Percentiles rank a stretch among this genome's conserved stretches.
Conservation (phyloP, 2,329 filamentous ascomycete species). For the Fusarium longipes region DNA sequence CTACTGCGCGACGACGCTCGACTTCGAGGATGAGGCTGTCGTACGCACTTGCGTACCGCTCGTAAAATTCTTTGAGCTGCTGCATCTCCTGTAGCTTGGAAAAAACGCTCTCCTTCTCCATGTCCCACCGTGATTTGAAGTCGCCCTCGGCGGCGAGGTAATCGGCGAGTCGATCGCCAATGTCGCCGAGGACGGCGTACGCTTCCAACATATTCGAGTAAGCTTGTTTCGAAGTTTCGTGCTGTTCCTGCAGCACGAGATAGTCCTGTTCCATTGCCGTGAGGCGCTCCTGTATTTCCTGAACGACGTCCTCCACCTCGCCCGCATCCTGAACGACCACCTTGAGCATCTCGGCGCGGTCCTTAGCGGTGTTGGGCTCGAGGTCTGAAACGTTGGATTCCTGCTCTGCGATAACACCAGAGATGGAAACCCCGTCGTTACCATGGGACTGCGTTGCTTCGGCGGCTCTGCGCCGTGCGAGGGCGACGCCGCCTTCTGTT, state of each 20-base stretch:
- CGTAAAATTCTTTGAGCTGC: slow-evolving; percentile 83
- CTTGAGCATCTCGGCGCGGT: slow-evolving; percentile 83
- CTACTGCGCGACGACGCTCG: slow-evolving; percentile 76
- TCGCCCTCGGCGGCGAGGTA: slow-evolving; percentile 73
- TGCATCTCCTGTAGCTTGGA: slow-evolving; percentile 80
- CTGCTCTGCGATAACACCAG: slow-evolving; percentile 72
- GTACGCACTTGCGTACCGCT: slow-evolving; percentile 86
- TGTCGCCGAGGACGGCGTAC: slow-evolving; percentile 73
- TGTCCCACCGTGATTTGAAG: slow-evolving; percentile 76
- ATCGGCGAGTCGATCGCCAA: slow-evolving; percentile 72
- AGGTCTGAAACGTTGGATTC: slow-evolving; percentile 63
- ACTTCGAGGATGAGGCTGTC: slow-evolving; percentile 86
- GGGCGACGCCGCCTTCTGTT: slow-evolving; percentile 81
- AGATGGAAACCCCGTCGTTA: slow-evolving; percentile 68
- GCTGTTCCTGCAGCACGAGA: slow-evolving; percentile 70
- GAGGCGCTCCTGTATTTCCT: slow-evolving; percentile 79
- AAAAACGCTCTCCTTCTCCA: slow-evolving; percentile 77
- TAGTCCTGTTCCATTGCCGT: slow-evolving; percentile 81
- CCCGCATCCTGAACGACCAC: slow-evolving; percentile 79
- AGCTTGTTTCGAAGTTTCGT: slow-evolving; percentile 60
- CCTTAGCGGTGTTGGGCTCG: slow-evolving; percentile 78
- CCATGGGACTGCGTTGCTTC: slow-evolving; percentile 66
- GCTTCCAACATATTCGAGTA: slow-evolving; percentile 71
- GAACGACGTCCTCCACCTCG: slow-evolving; percentile 73
- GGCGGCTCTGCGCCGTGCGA: slow-evolving; percentile 75